Evolutionary conservation across 2,329 filamentous ascomycete genomes (phyloP), one percentile per base, ranked within the genome.

Genomic region (Talaromyces sp.): DNA sequence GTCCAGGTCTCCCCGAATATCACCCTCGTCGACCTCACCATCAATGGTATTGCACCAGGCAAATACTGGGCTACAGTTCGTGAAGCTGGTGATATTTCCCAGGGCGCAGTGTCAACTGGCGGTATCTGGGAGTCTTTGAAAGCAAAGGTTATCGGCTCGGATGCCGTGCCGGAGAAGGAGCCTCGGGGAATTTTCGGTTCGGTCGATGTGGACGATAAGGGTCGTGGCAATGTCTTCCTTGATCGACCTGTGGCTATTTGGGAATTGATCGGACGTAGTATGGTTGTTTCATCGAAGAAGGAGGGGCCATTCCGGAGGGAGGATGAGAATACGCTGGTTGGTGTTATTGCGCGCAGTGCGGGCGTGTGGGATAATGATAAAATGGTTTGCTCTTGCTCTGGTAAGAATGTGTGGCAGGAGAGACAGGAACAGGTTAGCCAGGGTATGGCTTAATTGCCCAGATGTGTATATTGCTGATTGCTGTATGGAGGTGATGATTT

Each of bases 351-450:
- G 44, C 82, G 94, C 69, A 97, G 92, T 73, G 93, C 94, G 14
- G 94, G 94, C n/a, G 88, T 96, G 56, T 99, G 94, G 94, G 93
- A 97, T 72, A 96, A 99, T 66, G 91, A 97, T 71, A 99, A 97
- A 82, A 96, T 90, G 41, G 93, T 99, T 5, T 99, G 94, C 73
- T 96, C 91, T 43, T 99, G 94, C 75, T 96, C 91, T 33, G 94
- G 94, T 3, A 97, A 97, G 84, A 97, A 92, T 51, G 84, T 99
- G 10, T 99, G 94, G 94, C 89, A 99, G 75, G 94, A 99, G 80
- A 85, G 94, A 64, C 87, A 87, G 75, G 92, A 97, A 67, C 90
- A 96, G 77, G 86, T 92, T 37, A 81, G 83, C 61, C 92, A 90
- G 76, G 94, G 94, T 2, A 97, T 99, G 90, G 77, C 94, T 63